phyloP scores from a whole-genome alignment of 2,329 filamentous ascomycete species.

The Pseudopyricularia javanii region DNA sequence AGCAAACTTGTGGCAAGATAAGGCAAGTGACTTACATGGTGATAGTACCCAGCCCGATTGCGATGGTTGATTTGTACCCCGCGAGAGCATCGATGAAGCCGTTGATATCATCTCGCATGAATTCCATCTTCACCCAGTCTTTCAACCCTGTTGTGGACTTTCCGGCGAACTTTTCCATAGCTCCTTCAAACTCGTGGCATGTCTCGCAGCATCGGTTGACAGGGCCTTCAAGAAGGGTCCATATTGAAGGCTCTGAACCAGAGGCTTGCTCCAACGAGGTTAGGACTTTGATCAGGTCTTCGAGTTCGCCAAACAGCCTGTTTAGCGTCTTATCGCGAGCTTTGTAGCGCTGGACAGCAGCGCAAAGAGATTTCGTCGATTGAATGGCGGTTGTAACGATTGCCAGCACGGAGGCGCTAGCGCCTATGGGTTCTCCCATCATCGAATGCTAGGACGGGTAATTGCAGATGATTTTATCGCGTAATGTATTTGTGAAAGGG shows the following conservation, averaged over 20 bases:
- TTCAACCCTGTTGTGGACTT: conserved; percentile 20
- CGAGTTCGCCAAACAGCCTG: conserved; percentile 15
- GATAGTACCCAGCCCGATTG: neutral
- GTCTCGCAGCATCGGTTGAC: conserved; percentile 21
- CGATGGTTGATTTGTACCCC: conserved; percentile 25
- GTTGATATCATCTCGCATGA: conserved; percentile 24
- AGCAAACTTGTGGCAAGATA: neutral
- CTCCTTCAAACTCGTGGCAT: conserved; percentile 21
- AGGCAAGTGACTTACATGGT: neutral
- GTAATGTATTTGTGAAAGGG: no score
- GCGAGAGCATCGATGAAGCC: conserved; percentile 23
- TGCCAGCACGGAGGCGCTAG: conserved; percentile 9
- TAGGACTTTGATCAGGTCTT: conserved; percentile 19
- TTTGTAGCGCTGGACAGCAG: neutral
- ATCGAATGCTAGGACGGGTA: neutral
- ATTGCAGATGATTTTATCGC: no score
- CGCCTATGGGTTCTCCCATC: neutral
- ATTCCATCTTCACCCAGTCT: conserved; percentile 27
- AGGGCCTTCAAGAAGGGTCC: conserved; percentile 20
- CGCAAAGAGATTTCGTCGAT: conserved; percentile 18
- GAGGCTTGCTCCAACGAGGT: conserved; percentile 13
- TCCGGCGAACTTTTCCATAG: conserved; percentile 19
- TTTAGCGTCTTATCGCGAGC: neutral
- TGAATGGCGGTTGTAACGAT: conserved; percentile 19
- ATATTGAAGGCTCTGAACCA: conserved; percentile 12